Conservation (phyloP, 2,329 filamentous ascomycete species). For the Ceratocystis alfenasii region DNA sequence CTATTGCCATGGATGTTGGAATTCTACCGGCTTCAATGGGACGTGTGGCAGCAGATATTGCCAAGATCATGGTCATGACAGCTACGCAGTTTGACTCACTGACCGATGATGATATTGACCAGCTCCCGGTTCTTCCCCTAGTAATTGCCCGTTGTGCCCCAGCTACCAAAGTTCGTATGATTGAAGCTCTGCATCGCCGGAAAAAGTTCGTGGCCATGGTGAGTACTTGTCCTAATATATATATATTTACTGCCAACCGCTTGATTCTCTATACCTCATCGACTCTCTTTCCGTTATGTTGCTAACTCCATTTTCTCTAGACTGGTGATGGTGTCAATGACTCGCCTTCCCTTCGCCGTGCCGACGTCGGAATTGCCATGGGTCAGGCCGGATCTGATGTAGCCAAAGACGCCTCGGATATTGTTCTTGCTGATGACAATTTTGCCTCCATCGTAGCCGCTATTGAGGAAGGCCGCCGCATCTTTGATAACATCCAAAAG, state of each 20-base stretch:
- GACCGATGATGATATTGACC: constrained; percentile 51
- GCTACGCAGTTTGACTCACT: constrained; percentile 52
- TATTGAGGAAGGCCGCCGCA: constrained; percentile 58
- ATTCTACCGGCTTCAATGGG: constrained; percentile 43
- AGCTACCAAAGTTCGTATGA: constrained; percentile 62
- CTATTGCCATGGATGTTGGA: constrained; percentile 50
- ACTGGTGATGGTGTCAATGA: constrained; percentile 67
- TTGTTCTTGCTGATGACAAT: constrained; percentile 61
- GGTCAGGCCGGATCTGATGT: constrained; percentile 51
- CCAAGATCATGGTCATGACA: constrained; percentile 50
- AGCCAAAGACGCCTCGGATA: constrained; percentile 52
- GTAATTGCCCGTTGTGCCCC: constrained; percentile 60
- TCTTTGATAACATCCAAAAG: constrained; percentile 67
- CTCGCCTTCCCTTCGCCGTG: constrained; percentile 54
- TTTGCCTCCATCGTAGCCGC: constrained; percentile 61
- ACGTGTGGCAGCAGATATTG: constrained; percentile 40
- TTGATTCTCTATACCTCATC: not conserved
- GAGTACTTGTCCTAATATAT: constrained; percentile 21
- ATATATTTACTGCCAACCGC: not conserved
- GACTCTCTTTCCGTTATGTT: not conserved
- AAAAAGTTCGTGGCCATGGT: constrained; percentile 55
- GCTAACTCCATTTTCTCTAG: constrained; percentile 21
- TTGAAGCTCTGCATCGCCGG: constrained; percentile 57
- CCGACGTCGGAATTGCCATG: constrained; percentile 63
- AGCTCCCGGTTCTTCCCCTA: constrained; percentile 51